These are phyloP conservation scores for Phytophthora parvispora DNA, from an alignment of 352 stramenopile species.

Conservation along the genomic window DNA sequence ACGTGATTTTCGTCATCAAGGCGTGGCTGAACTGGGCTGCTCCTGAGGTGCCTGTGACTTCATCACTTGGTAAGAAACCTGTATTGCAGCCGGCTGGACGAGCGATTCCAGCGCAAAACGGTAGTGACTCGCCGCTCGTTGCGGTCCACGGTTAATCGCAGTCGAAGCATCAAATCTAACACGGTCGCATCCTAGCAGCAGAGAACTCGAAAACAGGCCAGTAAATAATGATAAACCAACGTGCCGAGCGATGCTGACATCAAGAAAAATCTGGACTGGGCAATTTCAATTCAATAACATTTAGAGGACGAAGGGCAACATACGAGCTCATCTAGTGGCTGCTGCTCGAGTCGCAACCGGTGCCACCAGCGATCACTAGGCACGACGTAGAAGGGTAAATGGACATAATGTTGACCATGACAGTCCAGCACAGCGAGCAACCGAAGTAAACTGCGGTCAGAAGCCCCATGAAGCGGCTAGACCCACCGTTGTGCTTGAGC, in stretches of 20 bases:
- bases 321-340: slow-evolving; percentile 9
- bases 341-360: slow-evolving; percentile 18
- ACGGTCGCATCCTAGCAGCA: too few species aligned
- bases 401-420: slow-evolving; percentile 44
- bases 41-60: slow-evolving; percentile 41
- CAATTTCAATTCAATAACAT: slow-evolving; percentile 5
- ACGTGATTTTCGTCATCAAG: slow-evolving; percentile 70
- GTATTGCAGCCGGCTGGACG: slow-evolving; percentile 10
- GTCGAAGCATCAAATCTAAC: too few species aligned
- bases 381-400: slow-evolving; percentile 37
- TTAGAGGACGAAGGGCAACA: too few species aligned
- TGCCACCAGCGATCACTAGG: slow-evolving; percentile 30
- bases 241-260: too few species aligned
- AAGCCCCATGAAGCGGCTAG: slow-evolving; percentile 37
- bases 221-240: too few species aligned
- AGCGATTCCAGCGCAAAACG: background rate
- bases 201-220: too few species aligned
- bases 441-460: slow-evolving; percentile 44
- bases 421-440: slow-evolving; percentile 26
- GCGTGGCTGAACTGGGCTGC: slow-evolving; percentile 65
- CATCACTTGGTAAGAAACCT: slow-evolving; percentile 28
- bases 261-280: too few species aligned
- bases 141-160: slow-evolving; percentile 6
- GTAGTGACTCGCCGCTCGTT: slow-evolving; percentile 2
- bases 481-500: slow-evolving; percentile 47